A percentile compares a stretch with the other conserved stretches of the same genome.
Evolutionary conservation across 148 eudicot species (phyloP).

Genomic region (Cornus suecica): DNA sequence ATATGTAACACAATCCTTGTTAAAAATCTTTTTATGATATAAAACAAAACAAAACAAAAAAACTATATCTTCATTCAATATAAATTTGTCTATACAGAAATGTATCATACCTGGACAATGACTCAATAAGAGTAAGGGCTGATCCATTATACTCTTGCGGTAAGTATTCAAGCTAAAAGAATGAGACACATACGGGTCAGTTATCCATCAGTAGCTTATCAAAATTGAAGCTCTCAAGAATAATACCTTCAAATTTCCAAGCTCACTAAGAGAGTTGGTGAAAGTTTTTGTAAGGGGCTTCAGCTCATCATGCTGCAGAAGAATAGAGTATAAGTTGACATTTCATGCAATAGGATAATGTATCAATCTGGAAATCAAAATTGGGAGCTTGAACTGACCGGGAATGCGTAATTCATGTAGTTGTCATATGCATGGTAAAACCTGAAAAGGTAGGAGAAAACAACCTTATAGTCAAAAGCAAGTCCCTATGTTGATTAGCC

Average conservation of each 20-base stretch:
- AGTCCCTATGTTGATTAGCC: not conserved
- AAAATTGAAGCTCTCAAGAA: conserved; percentile 9
- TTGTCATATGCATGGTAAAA: conserved; percentile 98
- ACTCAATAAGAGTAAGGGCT: conserved; percentile 92
- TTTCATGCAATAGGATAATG: not conserved
- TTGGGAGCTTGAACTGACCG: conserved; percentile 49
- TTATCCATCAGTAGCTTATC: not conserved
- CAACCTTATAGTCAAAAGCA: not conserved
- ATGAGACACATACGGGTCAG: conserved; percentile 18
- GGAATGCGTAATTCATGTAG: conserved; percentile 91
- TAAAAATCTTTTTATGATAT: too few relatives aligned
- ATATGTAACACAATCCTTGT: not conserved
- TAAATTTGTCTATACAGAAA: not conserved
- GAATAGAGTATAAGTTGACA: not conserved
- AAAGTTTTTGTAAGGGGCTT: conserved; percentile 82
- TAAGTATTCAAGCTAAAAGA: conserved; percentile 77
- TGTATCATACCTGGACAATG: conserved; percentile 72
- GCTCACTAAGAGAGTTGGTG: conserved; percentile 88
- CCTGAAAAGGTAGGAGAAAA: conserved; percentile 48
- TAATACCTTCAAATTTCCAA: conserved; percentile 80
- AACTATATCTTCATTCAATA: not conserved
- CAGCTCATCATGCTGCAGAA: conserved; percentile 88
- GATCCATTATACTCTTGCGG: conserved; percentile 85
- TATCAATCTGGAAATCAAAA: not conserved
- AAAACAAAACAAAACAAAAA: too few relatives aligned